These are phyloP conservation scores for Phytophthora macrochlamydospora DNA, from an alignment of 352 stramenopile species.

Conservation along the genomic window DNA sequence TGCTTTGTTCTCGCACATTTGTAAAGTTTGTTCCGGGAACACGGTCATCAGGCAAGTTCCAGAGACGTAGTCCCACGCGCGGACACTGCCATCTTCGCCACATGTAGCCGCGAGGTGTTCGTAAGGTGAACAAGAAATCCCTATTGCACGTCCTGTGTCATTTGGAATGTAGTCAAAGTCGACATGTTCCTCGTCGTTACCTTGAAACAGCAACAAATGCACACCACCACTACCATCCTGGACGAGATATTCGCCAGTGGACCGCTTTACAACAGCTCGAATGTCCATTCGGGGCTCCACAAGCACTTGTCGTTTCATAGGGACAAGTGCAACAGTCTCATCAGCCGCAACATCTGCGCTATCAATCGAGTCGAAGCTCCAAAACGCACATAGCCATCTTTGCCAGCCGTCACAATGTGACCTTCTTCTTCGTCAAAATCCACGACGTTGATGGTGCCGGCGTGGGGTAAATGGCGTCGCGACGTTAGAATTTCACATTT, in stretches of 20 bases:
- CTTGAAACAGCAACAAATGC: conserved; percentile 51
- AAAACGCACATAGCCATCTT: conserved; percentile 91
- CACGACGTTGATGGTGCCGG: conserved; percentile 75
- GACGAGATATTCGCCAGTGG: conserved; percentile 52
- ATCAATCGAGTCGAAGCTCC: conserved; percentile 88
- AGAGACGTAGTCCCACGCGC: conserved; percentile 88
- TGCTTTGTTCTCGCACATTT: conserved; percentile 7
- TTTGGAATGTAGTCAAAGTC: conserved; percentile 67
- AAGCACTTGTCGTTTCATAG: conserved; percentile 63
- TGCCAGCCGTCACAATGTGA: conserved; percentile 71
- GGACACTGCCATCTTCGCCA: conserved; percentile 86
- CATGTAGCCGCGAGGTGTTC: conserved; percentile 88
- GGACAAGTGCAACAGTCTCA: conserved; percentile 75
- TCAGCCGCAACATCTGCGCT: conserved; percentile 85
- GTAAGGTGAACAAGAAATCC: conserved; percentile 80
- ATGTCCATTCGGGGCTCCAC: conserved; percentile 71
- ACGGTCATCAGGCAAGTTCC: conserved; percentile 45
- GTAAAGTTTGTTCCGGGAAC: conserved; percentile 17
- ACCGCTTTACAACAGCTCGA: conserved; percentile 61
- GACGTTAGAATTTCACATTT: conserved; percentile 91
- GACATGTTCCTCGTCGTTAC: conserved; percentile 44
- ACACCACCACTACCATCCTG: conserved; percentile 63
- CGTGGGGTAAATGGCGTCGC: conserved; percentile 71
- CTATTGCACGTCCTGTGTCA: conserved; percentile 69
- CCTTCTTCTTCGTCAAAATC: conserved; percentile 51